phyloP scores from a whole-genome alignment of 2,329 filamentous ascomycete species.

The Aspergillus ruber region DNA sequence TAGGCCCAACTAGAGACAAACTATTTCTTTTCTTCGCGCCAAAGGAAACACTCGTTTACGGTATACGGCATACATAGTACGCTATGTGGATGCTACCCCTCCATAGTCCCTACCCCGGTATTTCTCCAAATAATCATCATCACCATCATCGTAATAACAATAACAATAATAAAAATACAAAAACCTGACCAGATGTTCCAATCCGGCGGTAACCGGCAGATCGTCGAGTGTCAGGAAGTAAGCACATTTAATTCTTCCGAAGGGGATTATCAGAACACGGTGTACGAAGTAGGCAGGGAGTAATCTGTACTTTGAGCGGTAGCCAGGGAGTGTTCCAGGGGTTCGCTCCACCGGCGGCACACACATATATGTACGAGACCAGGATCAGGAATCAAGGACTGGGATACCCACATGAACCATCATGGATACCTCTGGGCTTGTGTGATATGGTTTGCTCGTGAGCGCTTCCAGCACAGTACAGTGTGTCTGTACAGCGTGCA shows the following conservation, averaged over 20 bases:
- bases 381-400: not conserved
- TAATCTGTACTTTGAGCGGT: not conserved
- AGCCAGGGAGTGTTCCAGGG: conserved; percentile 5
- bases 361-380: conserved; percentile 1
- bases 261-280: not conserved
- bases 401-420: too few species aligned
- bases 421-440: too few species aligned
- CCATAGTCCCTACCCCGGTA: too few species aligned
- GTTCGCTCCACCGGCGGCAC: conserved; percentile 1
- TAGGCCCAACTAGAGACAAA: not conserved
- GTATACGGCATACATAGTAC: too few species aligned
- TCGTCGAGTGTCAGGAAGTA: not conserved
- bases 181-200: not conserved
- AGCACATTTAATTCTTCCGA: not conserved
- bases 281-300: not conserved
- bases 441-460: too few species aligned
- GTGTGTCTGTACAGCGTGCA: too few species aligned
- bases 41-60: not conserved
- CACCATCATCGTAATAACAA: too few species aligned
- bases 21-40: not conserved
- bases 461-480: too few species aligned
- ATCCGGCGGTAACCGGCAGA: not conserved
- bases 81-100: too few species aligned
- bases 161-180: not conserved
- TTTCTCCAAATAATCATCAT: too few species aligned